phyloP scores from a whole-genome alignment of 192 early-diverging fungal genomes.

The Coemansia sp. region DNA sequence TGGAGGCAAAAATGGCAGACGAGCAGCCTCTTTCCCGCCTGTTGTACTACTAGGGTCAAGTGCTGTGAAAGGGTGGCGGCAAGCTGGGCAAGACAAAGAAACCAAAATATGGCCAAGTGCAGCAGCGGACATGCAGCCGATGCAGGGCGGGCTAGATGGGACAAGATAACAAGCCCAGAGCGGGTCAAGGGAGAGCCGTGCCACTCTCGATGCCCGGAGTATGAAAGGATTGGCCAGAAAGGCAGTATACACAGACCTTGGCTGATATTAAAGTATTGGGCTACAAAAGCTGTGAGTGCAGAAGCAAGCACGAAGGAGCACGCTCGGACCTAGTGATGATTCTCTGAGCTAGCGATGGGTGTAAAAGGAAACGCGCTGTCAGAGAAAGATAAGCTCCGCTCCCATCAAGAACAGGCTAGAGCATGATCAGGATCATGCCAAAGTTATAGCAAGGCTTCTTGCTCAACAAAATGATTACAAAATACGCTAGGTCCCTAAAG shows the following conservation, averaged over 20 bases:
- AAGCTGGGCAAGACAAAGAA: not conserved
- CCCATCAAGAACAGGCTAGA: not conserved
- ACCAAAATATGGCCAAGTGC: not conserved
- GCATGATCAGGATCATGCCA: not conserved
- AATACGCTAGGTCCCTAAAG: too few relatives aligned
- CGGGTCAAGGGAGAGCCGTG: not conserved
- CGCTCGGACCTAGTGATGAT: not conserved
- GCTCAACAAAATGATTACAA: not conserved
- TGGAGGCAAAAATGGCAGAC: not conserved
- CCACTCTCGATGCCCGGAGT: not conserved
- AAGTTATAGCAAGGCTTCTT: not conserved
- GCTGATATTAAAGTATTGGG: not conserved
- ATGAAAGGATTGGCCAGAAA: not conserved
- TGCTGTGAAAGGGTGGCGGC: not conserved
- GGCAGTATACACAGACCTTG: not conserved
- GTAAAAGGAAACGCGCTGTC: not conserved
- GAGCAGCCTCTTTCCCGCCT: not conserved
- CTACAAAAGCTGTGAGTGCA: not conserved
- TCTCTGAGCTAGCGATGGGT: not conserved
- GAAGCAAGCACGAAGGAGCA: not conserved
- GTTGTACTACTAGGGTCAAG: not conserved
- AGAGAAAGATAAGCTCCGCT: not conserved
- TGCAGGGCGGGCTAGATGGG: constrained; percentile 1
- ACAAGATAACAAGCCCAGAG: not conserved
- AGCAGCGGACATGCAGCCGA: constrained; percentile 5